These are phyloP conservation scores for Phialemoniopsis sp. DNA, from an alignment of 2,329 filamentous ascomycete species.

Conservation along the genomic window DNA sequence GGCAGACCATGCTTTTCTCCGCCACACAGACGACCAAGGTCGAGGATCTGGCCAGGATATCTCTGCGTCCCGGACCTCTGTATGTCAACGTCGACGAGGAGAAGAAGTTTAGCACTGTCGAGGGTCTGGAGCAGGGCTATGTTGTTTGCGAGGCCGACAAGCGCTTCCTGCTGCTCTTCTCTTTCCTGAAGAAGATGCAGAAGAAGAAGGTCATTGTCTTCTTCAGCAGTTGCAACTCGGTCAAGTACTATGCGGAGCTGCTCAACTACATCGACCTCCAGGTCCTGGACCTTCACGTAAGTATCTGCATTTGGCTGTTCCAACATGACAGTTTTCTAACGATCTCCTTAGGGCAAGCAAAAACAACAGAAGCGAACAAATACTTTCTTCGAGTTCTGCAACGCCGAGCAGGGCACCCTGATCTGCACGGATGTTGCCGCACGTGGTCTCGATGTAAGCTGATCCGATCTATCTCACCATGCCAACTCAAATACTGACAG, in stretches of 20 bases:
- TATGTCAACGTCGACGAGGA: slow-evolving; percentile 96
- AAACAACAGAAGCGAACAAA: slow-evolving; percentile 99
- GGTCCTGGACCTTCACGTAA: slow-evolving; percentile 69
- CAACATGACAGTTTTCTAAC: slow-evolving; percentile 66
- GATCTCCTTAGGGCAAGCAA: slow-evolving; percentile 89
- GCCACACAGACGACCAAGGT: slow-evolving; percentile 98
- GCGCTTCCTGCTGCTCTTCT: slow-evolving; percentile 89
- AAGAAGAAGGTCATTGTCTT: slow-evolving; percentile 99
- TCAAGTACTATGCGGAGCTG: slow-evolving; percentile 93
- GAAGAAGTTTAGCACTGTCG: slow-evolving; percentile 79
- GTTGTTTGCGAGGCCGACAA: slow-evolving; percentile 91
- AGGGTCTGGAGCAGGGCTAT: slow-evolving; percentile 93
- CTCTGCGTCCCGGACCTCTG: slow-evolving; percentile 81
- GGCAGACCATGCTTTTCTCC: slow-evolving; percentile 98
- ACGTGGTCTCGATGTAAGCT: slow-evolving; percentile 76
- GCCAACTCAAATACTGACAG: slow-evolving; percentile 3
- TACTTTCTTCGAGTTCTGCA: slow-evolving; percentile 92
- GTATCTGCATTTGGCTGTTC: slow-evolving; percentile 20
- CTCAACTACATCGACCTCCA: slow-evolving; percentile 92
- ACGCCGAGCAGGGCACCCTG: slow-evolving; percentile 74
- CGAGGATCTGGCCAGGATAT: slow-evolving; percentile 92
- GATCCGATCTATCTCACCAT: background rate
- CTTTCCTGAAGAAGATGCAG: slow-evolving; percentile 84
- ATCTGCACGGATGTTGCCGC: slow-evolving; percentile 98
- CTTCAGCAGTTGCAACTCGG: slow-evolving; percentile 86